phyloP scores from a whole-genome alignment of 2,329 filamentous ascomycete genomes.

The Xylaria digitata region DNA sequence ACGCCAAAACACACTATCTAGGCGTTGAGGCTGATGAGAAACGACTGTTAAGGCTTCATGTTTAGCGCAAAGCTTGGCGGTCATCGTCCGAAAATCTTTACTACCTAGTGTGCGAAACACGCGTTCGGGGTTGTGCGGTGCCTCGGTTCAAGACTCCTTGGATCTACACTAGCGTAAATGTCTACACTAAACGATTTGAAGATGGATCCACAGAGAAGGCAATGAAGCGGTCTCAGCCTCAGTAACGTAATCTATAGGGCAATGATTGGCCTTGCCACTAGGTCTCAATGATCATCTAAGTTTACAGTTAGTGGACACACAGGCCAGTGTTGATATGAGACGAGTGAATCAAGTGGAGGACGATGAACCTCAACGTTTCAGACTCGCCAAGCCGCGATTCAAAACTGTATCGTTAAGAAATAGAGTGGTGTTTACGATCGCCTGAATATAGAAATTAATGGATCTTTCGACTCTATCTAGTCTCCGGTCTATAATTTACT shows the following conservation, averaged over 20 bases:
- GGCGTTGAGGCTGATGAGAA: slow-evolving; percentile 17
- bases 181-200: too few species aligned
- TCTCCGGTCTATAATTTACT: too few species aligned
- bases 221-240: slow-evolving; percentile 2
- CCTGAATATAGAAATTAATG: neutral
- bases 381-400: slow-evolving; percentile 31
- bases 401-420: slow-evolving; percentile 14
- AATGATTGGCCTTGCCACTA: slow-evolving; percentile 6
- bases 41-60: neutral
- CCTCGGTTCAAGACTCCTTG: slow-evolving; percentile 12
- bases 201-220: neutral
- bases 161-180: neutral
- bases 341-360: slow-evolving; percentile 17
- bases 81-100: neutral
- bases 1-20: slow-evolving; percentile 1
- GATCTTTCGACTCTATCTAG: too few species aligned
- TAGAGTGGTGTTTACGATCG: slow-evolving; percentile 4
- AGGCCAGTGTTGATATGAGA: slow-evolving; percentile 12
- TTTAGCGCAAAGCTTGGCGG: slow-evolving; percentile 10
- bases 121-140: neutral
- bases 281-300: slow-evolving; percentile 7
- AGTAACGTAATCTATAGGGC: neutral
- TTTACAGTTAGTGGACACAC: neutral
- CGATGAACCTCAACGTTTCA: slow-evolving; percentile 31
- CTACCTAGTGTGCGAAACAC: neutral